These are phyloP conservation scores for Ascochyta clinopodiicola DNA, from an alignment of 2,329 filamentous ascomycete genomes.

Conservation along the genomic window DNA sequence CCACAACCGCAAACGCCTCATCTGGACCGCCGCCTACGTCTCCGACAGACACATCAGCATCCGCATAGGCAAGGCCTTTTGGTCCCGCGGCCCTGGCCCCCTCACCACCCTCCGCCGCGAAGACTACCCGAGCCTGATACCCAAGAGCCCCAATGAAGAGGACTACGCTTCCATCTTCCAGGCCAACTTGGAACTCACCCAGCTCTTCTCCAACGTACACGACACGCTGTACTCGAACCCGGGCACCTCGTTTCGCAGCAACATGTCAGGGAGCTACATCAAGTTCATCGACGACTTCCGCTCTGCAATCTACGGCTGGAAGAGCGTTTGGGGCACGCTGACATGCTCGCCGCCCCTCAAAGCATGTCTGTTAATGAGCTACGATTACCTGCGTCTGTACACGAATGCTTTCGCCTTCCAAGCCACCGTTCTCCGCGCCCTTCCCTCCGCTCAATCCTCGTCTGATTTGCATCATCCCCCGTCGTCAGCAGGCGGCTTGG, in stretches of 20 bases:
- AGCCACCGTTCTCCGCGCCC: slow-evolving; percentile 63
- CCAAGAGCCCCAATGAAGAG: slow-evolving; percentile 64
- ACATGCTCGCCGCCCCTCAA: slow-evolving; percentile 71
- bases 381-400: slow-evolving; percentile 75
- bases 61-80: slow-evolving; percentile 74
- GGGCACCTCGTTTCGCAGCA: slow-evolving; percentile 71
- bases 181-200: slow-evolving; percentile 73
- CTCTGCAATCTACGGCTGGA: slow-evolving; percentile 72
- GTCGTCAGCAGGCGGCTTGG: neutral
- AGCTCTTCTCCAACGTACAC: slow-evolving; percentile 76
- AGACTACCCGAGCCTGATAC: slow-evolving; percentile 71
- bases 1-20: slow-evolving; percentile 68
- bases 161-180: slow-evolving; percentile 74
- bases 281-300: slow-evolving; percentile 79
- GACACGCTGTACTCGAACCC: slow-evolving; percentile 76
- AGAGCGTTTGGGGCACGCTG: slow-evolving; percentile 71
- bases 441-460: slow-evolving; percentile 39
- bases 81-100: slow-evolving; percentile 73
- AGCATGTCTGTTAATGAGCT: slow-evolving; percentile 71
- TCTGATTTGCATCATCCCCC: slow-evolving; percentile 4
- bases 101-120: slow-evolving; percentile 68
- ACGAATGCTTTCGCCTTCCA: slow-evolving; percentile 80
- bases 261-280: slow-evolving; percentile 74
- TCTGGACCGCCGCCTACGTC: slow-evolving; percentile 65
- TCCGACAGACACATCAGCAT: slow-evolving; percentile 64